phyloP scores from a whole-genome alignment of 371 early-diverging fungal species.

The Synchytrium microbalum region DNA sequence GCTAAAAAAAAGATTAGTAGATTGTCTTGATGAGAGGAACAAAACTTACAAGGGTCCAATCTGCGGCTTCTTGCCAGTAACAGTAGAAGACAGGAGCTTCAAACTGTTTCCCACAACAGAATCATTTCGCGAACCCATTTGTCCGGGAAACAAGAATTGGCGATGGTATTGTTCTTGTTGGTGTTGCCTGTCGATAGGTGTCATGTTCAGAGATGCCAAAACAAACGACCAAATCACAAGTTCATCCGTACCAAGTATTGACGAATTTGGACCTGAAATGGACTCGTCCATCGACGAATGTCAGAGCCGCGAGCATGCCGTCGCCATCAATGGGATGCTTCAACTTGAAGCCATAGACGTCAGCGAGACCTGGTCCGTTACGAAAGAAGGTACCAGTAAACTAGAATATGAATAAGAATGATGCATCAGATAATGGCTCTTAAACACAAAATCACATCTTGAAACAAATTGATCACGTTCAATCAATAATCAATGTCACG shows the following conservation, averaged over 20 bases:
- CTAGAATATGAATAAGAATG: too few relatives aligned
- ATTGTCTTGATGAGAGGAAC: too few relatives aligned
- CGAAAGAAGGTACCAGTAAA: conserved; percentile 6
- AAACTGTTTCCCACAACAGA: conserved; percentile 4
- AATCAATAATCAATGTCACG: too few relatives aligned
- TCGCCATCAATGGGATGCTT: conserved; percentile 12
- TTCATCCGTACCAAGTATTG: too few relatives aligned
- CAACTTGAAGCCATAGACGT: conserved; percentile 6
- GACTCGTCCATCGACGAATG: conserved; percentile 4
- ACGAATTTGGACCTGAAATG: conserved; percentile 8
- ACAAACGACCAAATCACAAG: too few relatives aligned
- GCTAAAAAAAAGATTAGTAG: too few relatives aligned
- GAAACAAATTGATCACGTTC: too few relatives aligned
- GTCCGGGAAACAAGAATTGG: conserved; percentile 5
- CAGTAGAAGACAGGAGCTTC: conserved; percentile 3
- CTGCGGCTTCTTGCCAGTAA: too few relatives aligned
- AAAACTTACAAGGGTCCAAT: too few relatives aligned
- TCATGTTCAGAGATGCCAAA: too few relatives aligned
- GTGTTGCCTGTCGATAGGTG: conserved; percentile 9
- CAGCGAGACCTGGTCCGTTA: conserved; percentile 8
- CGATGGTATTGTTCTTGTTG: conserved; percentile 5
- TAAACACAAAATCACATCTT: too few relatives aligned
- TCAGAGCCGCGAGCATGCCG: conserved; percentile 7
- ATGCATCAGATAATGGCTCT: too few relatives aligned
- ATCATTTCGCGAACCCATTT: conserved; percentile 6